phyloP scores from a whole-genome alignment of 805 yeast species.

The Cyberlindnera galapagoensis region DNA sequence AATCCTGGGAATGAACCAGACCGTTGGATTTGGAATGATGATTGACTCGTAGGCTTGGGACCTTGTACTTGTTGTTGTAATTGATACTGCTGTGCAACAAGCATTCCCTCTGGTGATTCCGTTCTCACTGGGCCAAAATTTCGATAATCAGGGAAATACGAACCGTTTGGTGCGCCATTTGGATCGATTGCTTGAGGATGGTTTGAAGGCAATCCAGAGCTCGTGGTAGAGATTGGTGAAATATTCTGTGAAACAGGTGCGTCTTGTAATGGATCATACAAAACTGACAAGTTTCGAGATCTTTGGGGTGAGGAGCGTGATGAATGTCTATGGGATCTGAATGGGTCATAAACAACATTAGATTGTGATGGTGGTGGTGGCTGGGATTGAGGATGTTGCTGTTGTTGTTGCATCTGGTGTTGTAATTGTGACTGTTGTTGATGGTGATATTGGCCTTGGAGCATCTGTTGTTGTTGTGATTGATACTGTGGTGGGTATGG shows the following conservation, averaged over 20 bases:
- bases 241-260: no score
- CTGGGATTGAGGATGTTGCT: constrained; percentile 3
- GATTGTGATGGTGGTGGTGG: constrained; percentile 4
- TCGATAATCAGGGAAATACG: constrained; percentile 20
- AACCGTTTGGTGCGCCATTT: no score
- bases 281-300: constrained; percentile 21
- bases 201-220: no score
- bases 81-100: no score
- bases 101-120: constrained; percentile 13
- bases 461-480: constrained; percentile 6
- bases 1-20: constrained; percentile 21
- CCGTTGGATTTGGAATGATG: constrained; percentile 20
- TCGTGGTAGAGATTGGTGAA: no score
- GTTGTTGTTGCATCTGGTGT: constrained; percentile 3
- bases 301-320: constrained; percentile 17
- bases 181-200: constrained; percentile 11
- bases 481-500: constrained; percentile 18
- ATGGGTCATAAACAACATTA: constrained; percentile 21
- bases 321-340: constrained; percentile 17
- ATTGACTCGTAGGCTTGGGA: constrained; percentile 6
- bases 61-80: constrained; percentile 9
- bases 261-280: constrained; percentile 24
- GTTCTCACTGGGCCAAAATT: constrained; percentile 5
- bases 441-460: constrained; percentile 6
- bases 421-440: constrained; percentile 6